phyloP scores from a whole-genome alignment of 2,329 filamentous ascomycete genomes.

The Talaromyces sp. region DNA sequence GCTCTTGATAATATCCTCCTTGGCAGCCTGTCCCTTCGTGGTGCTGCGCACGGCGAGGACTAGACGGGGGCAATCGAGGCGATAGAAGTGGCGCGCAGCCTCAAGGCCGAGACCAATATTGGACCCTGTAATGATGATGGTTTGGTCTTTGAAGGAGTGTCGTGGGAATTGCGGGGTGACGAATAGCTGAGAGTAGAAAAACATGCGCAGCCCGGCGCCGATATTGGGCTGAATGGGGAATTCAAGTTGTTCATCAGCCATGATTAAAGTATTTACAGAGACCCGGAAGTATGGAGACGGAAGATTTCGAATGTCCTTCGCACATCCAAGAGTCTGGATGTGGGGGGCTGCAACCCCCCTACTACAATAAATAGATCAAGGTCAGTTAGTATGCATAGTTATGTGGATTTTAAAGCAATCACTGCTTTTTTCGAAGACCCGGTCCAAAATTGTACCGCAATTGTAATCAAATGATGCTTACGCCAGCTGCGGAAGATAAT shows the following conservation, averaged over 20 bases:
- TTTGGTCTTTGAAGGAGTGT: conserved; percentile 23
- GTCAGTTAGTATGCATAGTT: not conserved
- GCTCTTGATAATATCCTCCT: not conserved
- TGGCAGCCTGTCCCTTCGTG: conserved; percentile 40
- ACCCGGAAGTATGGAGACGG: not conserved
- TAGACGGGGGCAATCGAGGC: conserved; percentile 35
- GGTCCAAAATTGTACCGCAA: too few relatives aligned
- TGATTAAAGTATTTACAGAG: not conserved
- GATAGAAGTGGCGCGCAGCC: conserved; percentile 36
- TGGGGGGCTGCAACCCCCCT: not conserved
- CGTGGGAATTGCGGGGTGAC: not conserved
- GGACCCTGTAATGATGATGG: conserved; percentile 46
- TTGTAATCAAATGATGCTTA: too few relatives aligned
- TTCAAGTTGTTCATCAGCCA: not conserved
- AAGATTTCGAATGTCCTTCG: not conserved
- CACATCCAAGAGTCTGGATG: not conserved
- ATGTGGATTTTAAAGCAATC: not conserved
- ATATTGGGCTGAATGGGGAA: conserved; percentile 1
- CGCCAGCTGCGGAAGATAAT: too few relatives aligned
- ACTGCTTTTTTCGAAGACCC: not conserved
- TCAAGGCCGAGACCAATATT: conserved; percentile 48
- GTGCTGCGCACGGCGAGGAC: conserved; percentile 45
- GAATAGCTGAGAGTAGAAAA: conserved; percentile 6
- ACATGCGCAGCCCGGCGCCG: not conserved
- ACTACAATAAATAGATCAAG: not conserved